These are phyloP conservation scores for Gaeumannomyces tritici DNA, from an alignment of 2,329 filamentous ascomycete genomes.

Conservation along the genomic window DNA sequence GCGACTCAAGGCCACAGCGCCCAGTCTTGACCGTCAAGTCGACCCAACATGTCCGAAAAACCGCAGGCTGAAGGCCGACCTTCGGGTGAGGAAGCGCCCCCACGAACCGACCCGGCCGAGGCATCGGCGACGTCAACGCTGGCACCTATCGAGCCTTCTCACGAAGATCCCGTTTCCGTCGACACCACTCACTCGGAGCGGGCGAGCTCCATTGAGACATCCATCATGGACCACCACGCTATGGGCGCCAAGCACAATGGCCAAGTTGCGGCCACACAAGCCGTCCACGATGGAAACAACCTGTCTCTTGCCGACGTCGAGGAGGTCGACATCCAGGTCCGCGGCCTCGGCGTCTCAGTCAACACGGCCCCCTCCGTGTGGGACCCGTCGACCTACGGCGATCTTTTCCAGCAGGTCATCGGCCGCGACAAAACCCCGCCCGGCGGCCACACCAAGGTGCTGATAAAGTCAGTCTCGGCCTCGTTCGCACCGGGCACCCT, in stretches of 20 bases:
- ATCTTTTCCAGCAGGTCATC: conserved; percentile 26
- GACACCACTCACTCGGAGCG: conserved; percentile 11
- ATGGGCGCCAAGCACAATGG: conserved; percentile 6
- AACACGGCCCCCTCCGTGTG: conserved; percentile 47
- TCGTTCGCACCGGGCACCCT: conserved; percentile 56
- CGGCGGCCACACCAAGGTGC: conserved; percentile 32
- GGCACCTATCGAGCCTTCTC: too few species aligned
- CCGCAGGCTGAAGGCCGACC: neutral
- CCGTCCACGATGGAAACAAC: conserved; percentile 22
- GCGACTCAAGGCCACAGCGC: neutral
- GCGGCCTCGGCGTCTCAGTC: conserved; percentile 44
- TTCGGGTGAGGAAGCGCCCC: neutral
- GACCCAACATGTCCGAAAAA: neutral
- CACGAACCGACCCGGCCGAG: neutral
- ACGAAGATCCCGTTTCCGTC: neutral
- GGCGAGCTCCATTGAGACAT: conserved; percentile 22
- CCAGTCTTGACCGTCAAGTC: neutral
- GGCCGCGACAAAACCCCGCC: conserved; percentile 11
- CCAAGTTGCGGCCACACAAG: conserved; percentile 9
- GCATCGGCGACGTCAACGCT: neutral
- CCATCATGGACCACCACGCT: conserved; percentile 12
- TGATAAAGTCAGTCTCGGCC: conserved; percentile 55
- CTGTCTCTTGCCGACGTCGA: conserved; percentile 43
- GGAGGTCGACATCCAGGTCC: conserved; percentile 42
- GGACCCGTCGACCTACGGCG: conserved; percentile 35